Base-by-base conservation (phyloP, 2,329 filamentous ascomycete species). In the Fusarium sp. region DNA sequence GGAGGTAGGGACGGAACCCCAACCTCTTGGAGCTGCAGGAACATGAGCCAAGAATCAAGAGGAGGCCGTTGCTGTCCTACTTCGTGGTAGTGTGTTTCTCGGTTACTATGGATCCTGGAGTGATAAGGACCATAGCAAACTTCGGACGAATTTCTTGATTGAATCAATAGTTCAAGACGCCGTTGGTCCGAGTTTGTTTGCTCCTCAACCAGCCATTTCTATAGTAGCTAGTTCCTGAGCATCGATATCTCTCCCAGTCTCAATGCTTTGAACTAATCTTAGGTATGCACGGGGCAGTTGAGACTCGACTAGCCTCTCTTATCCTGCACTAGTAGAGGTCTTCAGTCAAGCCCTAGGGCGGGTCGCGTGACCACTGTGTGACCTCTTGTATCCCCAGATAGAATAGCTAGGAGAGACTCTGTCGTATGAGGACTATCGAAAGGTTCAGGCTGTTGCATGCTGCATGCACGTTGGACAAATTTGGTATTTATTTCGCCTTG, bases 301-400 rank as follows among this genome's bases (percentile, higher is more conserved):
- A 51, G 17, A 9, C 1, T 11, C 46, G 4, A 51, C 46, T 51
- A 51, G 46, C 46, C 29, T 44, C 46, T 51, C 46, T 51, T n/a
- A 51, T 33, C 40, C 38, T 27, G 20, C 40, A 42, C 57, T 44
- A 60, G n/a, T n/a, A n/a, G n/a, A n/a, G 36, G 40, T 5, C 27
- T 40, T 40, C 12, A 31, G 44, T 60, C 24, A 61, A 62, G 58
- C 58, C 58, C 58, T 38, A 61, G 42, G 40, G 58, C 42, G 42
- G 58, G 58, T 62, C 58, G 42, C 58, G 35, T 46, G 38, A 59
- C 40, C 35, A 58, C 55, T 40, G 35, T 42, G 36, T n/a, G 12
- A 59, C 46, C 16, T 51, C 24, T 51, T 51, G 46, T 20, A 51
- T 51, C 46, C 16, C 27, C 4, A 29, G 27, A 51, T 27, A 29